Conservation (phyloP, 805 yeast genomes). For the Spathaspora passalidarum region DNA sequence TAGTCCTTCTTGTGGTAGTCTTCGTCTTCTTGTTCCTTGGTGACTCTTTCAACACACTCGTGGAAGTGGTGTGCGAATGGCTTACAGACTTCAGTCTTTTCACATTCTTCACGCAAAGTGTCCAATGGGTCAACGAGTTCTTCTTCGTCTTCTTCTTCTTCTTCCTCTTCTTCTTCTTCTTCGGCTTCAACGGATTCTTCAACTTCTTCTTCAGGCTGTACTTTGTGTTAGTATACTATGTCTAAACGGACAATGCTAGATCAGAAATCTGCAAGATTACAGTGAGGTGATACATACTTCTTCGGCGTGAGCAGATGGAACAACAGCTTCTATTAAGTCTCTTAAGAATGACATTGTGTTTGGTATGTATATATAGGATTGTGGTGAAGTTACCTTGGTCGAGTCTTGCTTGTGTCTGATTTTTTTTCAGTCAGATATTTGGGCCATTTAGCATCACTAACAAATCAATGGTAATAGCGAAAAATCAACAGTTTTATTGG, state of each 20-base stretch:
- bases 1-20: conserved; percentile 74
- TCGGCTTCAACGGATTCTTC: conserved; percentile 17
- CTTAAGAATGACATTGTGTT: conserved; percentile 48
- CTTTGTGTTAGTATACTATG: not conserved
- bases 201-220: conserved; percentile 24
- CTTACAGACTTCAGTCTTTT: conserved; percentile 62
- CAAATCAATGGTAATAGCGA: conserved; percentile 15
- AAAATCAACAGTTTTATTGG: conserved; percentile 28
- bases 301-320: conserved; percentile 86
- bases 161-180: conserved; percentile 54
- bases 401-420: conserved; percentile 1
- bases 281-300: conserved; percentile 41
- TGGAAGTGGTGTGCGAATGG: conserved; percentile 83
- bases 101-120: conserved; percentile 54
- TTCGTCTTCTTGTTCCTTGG: conserved; percentile 79
- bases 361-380: not conserved
- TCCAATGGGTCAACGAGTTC: conserved; percentile 52
- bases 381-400: not conserved
- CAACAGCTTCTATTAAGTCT: conserved; percentile 76
- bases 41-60: conserved; percentile 94
- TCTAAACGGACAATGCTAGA: not conserved
- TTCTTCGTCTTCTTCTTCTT: conserved; percentile 66
- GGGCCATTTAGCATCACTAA: not conserved
- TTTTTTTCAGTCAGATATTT: conserved; percentile 4
- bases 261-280: not conserved